Evolutionary conservation across 257 asterid species (phyloP).

Genomic region (Henckelia pumila): DNA sequence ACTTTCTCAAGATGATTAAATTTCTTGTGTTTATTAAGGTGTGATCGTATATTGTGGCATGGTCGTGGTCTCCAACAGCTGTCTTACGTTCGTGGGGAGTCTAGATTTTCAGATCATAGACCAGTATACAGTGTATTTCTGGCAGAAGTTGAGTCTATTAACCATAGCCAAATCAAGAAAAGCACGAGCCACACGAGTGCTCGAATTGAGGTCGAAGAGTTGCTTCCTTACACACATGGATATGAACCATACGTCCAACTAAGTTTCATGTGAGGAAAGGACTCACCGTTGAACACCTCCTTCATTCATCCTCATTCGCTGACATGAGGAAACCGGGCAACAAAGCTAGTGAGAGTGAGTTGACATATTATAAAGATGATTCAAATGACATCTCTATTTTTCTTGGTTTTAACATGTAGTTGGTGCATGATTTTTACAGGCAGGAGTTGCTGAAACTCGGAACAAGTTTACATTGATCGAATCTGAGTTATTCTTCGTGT

Average conservation of each 20-base stretch:
- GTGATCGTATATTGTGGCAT: conserved; percentile 94
- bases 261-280: conserved; percentile 38
- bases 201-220: conserved; percentile 87
- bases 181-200: conserved; percentile 63
- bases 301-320: conserved; percentile 7
- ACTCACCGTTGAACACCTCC: conserved; percentile 13
- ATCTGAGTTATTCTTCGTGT: not conserved
- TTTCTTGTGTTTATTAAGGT: conserved; percentile 46
- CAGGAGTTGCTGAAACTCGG: not conserved
- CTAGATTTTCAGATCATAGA: conserved; percentile 91
- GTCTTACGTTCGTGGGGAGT: conserved; percentile 95
- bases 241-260: conserved; percentile 28
- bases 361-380: not conserved
- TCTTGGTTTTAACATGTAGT: not conserved
- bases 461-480: not conserved
- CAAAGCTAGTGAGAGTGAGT: conserved; percentile 24
- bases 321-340: conserved; percentile 3
- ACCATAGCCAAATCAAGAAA: conserved; percentile 59
- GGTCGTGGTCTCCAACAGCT: conserved; percentile 86
- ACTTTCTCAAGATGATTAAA: not conserved
- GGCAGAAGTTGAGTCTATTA: conserved; percentile 86
- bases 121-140: conserved; percentile 75
- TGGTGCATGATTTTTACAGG: not conserved
- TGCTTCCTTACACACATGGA: conserved; percentile 60
- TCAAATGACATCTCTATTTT: not conserved